Evolutionary conservation across 768 basidiomycete species (phyloP).

Genomic region (Mycena olivaceomarginata): DNA sequence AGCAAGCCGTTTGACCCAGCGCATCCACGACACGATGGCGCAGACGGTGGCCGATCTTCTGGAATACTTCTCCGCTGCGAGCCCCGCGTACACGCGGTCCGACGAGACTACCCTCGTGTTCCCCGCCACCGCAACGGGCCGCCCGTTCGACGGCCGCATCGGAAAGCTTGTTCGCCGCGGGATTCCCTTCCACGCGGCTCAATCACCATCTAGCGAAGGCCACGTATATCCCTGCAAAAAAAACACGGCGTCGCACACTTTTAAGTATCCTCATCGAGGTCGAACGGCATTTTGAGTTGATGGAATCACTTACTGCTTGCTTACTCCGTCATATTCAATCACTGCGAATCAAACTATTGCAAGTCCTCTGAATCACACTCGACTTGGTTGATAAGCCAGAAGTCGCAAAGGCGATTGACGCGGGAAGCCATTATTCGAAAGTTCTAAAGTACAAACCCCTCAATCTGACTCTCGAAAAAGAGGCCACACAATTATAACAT

Average conservation of each 20-base stretch:
- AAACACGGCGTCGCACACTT: slow-evolving; percentile 41
- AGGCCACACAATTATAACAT: too few relatives aligned
- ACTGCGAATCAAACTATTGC: too few relatives aligned
- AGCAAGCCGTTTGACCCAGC: slow-evolving; percentile 42
- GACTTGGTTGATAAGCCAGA: too few relatives aligned
- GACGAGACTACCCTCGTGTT: slow-evolving; percentile 43
- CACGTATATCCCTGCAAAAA: not conserved
- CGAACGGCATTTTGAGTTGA: too few relatives aligned
- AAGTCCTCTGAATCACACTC: too few relatives aligned
- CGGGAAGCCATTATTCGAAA: too few relatives aligned
- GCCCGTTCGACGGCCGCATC: slow-evolving; percentile 40
- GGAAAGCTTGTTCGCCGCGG: slow-evolving; percentile 38
- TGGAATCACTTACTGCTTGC: too few relatives aligned
- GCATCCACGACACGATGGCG: too few relatives aligned
- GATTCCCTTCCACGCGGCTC: slow-evolving; percentile 36
- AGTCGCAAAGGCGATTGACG: too few relatives aligned
- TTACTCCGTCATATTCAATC: too few relatives aligned
- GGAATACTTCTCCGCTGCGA: slow-evolving; percentile 38
- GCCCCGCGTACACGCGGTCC: slow-evolving; percentile 41
- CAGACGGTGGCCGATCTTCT: slow-evolving; percentile 37
- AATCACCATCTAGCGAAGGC: slow-evolving; percentile 34
- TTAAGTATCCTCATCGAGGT: not conserved
- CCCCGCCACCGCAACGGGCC: slow-evolving; percentile 14
- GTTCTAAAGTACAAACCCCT: too few relatives aligned
- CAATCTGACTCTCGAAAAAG: too few relatives aligned